These are phyloP conservation scores for Populus pruinosa DNA, from an alignment of 345 rosid genomes.

Conservation along the genomic window DNA sequence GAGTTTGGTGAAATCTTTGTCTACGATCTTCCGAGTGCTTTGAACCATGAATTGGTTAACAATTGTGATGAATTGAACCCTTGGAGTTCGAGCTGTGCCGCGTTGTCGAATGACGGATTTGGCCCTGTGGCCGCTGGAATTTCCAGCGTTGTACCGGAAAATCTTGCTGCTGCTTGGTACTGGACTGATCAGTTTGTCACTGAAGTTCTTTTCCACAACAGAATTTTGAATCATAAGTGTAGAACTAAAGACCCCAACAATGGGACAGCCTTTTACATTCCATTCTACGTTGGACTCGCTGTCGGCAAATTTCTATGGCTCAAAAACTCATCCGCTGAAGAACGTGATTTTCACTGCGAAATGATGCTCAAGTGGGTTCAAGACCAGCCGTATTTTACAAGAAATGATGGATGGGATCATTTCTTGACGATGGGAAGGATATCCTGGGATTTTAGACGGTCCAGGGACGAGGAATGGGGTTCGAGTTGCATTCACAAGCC, in stretches of 20 bases:
- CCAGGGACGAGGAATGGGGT: conserved; percentile 80
- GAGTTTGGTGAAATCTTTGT: conserved; percentile 61
- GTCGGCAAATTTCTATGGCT: conserved; percentile 77
- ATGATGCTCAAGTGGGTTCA: conserved; percentile 64
- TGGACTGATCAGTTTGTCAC: conserved; percentile 89
- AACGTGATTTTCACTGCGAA: conserved; percentile 74
- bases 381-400: conserved; percentile 55
- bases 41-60: conserved; percentile 59
- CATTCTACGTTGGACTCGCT: conserved; percentile 92
- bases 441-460: conserved; percentile 94
- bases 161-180: conserved; percentile 75
- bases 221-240: conserved; percentile 70
- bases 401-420: conserved; percentile 92
- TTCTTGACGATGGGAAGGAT: conserved; percentile 91
- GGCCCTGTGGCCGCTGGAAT: conserved; percentile 57
- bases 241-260: conserved; percentile 59
- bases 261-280: conserved; percentile 82
- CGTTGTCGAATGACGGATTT: conserved; percentile 64
- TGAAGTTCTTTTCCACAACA: conserved; percentile 77
- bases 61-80: conserved; percentile 74
- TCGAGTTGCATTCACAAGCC: conserved; percentile 74
- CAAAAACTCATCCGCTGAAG: conserved; percentile 42
- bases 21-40: conserved; percentile 64
- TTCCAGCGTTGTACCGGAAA: conserved; percentile 47
- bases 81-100: conserved; percentile 86